Percentiles rank a stretch among this genome's conserved stretches.
Conservation (phyloP, 1,284 basidiomycete species). For the Austroboletus novae-zelandiae region DNA sequence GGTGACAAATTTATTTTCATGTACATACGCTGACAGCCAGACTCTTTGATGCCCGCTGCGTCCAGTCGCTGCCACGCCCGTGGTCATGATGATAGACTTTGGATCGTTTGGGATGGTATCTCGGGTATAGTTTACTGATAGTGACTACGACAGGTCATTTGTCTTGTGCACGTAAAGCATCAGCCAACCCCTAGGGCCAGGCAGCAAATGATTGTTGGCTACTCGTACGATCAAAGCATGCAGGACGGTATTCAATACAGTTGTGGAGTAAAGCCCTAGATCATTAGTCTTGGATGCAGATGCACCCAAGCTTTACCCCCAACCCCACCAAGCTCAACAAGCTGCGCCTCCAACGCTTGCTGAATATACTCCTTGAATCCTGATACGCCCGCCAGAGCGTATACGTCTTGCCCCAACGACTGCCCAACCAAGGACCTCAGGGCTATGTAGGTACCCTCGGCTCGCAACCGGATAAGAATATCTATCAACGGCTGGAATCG, state of each 20-base stretch:
- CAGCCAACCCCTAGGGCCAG: slow-evolving; percentile 2
- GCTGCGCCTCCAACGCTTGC: slow-evolving; percentile 26
- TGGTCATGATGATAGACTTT: not conserved
- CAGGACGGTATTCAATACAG: slow-evolving; percentile 2
- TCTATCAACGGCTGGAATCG: slow-evolving; percentile 28
- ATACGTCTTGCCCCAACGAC: slow-evolving; percentile 22
- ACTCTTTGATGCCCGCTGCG: not conserved
- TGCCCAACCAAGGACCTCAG: slow-evolving; percentile 26
- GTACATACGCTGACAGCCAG: not conserved
- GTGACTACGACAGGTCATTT: slow-evolving; percentile 2
- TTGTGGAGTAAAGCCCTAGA: slow-evolving; percentile 8
- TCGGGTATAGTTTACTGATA: not conserved
- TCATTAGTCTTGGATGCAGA: slow-evolving; percentile 30
- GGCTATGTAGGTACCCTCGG: slow-evolving; percentile 13
- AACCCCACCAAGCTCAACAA: slow-evolving; percentile 36
- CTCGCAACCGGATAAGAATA: slow-evolving; percentile 15
- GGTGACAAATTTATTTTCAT: not conserved
- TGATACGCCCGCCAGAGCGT: slow-evolving; percentile 30
- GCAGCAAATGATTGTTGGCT: slow-evolving; percentile 1
- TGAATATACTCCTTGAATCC: slow-evolving; percentile 33
- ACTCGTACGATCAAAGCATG: slow-evolving; percentile 13
- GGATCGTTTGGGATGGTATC: too few species aligned
- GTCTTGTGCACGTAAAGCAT: not conserved
- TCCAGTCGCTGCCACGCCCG: not conserved
- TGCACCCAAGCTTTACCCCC: slow-evolving; percentile 36